Evolutionary conservation across 495 filamentous ascomycete species (phyloP).

Genomic region (Sporormia fimetaria): DNA sequence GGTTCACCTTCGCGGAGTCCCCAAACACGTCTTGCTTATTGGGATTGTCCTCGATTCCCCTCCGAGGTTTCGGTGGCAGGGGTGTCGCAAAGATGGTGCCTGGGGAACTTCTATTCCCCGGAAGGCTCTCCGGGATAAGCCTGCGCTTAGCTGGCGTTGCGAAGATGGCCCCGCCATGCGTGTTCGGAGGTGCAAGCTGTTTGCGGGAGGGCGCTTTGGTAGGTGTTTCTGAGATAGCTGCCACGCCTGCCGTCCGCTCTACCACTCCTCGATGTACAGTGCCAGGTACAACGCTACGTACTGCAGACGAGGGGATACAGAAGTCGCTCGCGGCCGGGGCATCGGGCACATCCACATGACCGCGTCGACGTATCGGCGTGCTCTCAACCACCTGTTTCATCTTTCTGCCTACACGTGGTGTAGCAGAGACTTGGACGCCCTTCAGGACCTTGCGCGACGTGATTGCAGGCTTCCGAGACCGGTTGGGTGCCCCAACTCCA

Average conservation of each 20-base stretch:
- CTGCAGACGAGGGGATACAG: slow-evolving; percentile 28
- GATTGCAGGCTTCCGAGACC: slow-evolving; percentile 46
- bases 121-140: neutral
- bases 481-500: slow-evolving; percentile 24
- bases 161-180: slow-evolving; percentile 6
- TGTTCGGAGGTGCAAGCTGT: neutral
- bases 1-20: too few species aligned
- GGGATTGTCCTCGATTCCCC: neutral
- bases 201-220: slow-evolving; percentile 9
- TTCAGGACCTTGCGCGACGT: slow-evolving; percentile 45
- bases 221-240: slow-evolving; percentile 15
- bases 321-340: slow-evolving; percentile 15
- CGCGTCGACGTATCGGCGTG: slow-evolving; percentile 18
- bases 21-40: too few species aligned
- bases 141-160: slow-evolving; percentile 14
- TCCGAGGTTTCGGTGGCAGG: too few species aligned
- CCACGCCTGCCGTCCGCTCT: neutral
- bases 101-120: neutral
- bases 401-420: slow-evolving; percentile 23
- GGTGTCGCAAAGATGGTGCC: too few species aligned
- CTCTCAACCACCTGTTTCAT: slow-evolving; percentile 9
- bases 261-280: slow-evolving; percentile 15
- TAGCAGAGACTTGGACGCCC: slow-evolving; percentile 32
- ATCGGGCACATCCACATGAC: slow-evolving; percentile 8
- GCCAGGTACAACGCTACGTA: slow-evolving; percentile 16